Percentiles rank a stretch among this genome's conserved stretches.
Conservation (phyloP, 1,139 yeast species). For the Geotrichum citri-aurantii region DNA sequence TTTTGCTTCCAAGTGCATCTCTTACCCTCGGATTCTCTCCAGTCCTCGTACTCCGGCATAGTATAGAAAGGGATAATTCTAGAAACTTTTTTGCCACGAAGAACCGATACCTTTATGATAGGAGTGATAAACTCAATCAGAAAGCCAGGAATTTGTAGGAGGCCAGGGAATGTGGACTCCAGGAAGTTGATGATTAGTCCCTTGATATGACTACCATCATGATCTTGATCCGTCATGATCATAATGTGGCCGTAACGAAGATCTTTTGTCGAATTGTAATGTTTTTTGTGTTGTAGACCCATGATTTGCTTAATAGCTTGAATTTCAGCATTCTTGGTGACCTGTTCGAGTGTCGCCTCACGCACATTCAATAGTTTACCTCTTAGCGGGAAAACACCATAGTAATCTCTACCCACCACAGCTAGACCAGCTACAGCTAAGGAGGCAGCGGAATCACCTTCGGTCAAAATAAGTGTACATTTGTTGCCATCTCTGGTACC, state of each 20-base stretch:
- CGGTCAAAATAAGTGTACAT: conserved; percentile 90
- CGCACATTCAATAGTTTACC: conserved; percentile 94
- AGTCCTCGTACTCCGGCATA: conserved; percentile 91
- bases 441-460: conserved; percentile 95
- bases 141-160: conserved; percentile 86
- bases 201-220: conserved; percentile 97
- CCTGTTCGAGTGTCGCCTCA: conserved; percentile 93
- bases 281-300: conserved; percentile 90
- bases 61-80: conserved; percentile 72
- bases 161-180: conserved; percentile 92
- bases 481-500: conserved; percentile 90
- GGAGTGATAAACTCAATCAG: conserved; percentile 94
- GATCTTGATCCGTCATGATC: conserved; percentile 99
- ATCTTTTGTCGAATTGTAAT: conserved; percentile 64
- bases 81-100: conserved; percentile 53
- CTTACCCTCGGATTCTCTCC: conserved; percentile 83
- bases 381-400: conserved; percentile 92
- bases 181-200: conserved; percentile 91
- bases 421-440: conserved; percentile 91
- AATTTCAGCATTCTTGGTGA: conserved; percentile 87
- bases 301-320: conserved; percentile 93
- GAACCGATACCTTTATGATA: conserved; percentile 81
- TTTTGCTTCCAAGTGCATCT: conserved; percentile 83
- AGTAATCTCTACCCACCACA: conserved; percentile 91
- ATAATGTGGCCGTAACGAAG: conserved; percentile 93